These are phyloP conservation scores for Talaromyces wortmannii DNA, from an alignment of 495 filamentous ascomycete genomes.

Conservation along the genomic window DNA sequence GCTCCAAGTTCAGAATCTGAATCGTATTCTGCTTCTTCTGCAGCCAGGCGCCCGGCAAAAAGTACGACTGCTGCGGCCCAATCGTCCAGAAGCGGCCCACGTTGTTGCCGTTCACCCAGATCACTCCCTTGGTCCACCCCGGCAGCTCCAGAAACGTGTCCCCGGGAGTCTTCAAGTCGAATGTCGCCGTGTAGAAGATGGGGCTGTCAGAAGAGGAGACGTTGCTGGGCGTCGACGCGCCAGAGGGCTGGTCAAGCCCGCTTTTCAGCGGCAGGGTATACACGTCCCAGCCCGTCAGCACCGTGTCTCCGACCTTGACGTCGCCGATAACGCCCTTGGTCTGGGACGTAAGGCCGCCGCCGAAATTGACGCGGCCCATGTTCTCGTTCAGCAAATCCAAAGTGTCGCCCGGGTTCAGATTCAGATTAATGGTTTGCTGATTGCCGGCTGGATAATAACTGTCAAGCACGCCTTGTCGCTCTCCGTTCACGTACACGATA, in stretches of 20 bases:
- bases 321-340: conserved; percentile 38
- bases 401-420: conserved; percentile 23
- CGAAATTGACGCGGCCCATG: conserved; percentile 37
- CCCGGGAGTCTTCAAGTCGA: conserved; percentile 18
- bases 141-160: conserved; percentile 37
- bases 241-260: not conserved
- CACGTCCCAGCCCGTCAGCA: conserved; percentile 29
- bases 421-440: conserved; percentile 22
- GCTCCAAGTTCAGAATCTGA: conserved; percentile 34
- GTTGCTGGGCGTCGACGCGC: conserved; percentile 8
- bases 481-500: conserved; percentile 35
- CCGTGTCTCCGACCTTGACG: conserved; percentile 24
- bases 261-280: conserved; percentile 21
- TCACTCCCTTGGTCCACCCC: conserved; percentile 32
- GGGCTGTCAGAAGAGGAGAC: conserved; percentile 6
- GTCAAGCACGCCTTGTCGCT: conserved; percentile 34
- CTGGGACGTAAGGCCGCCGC: conserved; percentile 28
- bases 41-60: conserved; percentile 26
- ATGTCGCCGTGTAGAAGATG: conserved; percentile 31
- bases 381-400: conserved; percentile 38
- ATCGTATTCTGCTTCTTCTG: conserved; percentile 24
- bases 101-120: conserved; percentile 41
- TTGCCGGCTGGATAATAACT: conserved; percentile 20
- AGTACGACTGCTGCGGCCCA: conserved; percentile 39
- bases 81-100: conserved; percentile 39